Base-by-base conservation (phyloP, 176 grass and related monocot species). In the Juncus effusus region DNA sequence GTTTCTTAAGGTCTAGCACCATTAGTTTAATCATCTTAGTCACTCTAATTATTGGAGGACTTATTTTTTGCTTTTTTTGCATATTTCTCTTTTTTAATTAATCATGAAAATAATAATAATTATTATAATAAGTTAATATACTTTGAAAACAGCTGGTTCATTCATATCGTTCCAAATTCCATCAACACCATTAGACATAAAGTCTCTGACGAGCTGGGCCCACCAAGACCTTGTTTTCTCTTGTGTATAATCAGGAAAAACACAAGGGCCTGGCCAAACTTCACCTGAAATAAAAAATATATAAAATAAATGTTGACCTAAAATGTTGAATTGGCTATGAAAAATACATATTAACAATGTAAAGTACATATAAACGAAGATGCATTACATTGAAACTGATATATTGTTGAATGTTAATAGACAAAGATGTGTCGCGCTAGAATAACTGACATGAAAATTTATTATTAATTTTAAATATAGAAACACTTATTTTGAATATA, bases 91-190 rank as follows among this genome's bases (percentile, higher is more conserved):
- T 28, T 28, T 28, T 28, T 3, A 66, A 66, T 16, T 47, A 45
- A 37, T 42, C 41, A 16, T 66, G 5, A 40, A 8, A 28, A 62
- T 47, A 13, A 58, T 40, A 40, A 14, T 56, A 56, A 9, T 53
- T 58, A 63, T 13, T 77, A 13, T 42, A 60, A 60, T 63, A 65
- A 51, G 8, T 53, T 42, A 28, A 13, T 16, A 41, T 89, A 88
- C 93, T 73, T 86, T 86, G 63, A 91, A 96, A 74, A 96, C 77
- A 71, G 88, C 75, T 61, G 88, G 93, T 67, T 96, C 93, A 38
- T 91, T 96, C 93, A 96, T 96, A 77, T 96, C 93, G 81, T 91
- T 91, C 93, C 93, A 96, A 80, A 96, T 96, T 37, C 93, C 93
- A 73, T 96, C 85, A 68, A 96, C 85, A 1, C 87, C 92, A 81